Evolutionary conservation across 768 basidiomycete species (phyloP).

Genomic region (Calocybe cyanea): DNA sequence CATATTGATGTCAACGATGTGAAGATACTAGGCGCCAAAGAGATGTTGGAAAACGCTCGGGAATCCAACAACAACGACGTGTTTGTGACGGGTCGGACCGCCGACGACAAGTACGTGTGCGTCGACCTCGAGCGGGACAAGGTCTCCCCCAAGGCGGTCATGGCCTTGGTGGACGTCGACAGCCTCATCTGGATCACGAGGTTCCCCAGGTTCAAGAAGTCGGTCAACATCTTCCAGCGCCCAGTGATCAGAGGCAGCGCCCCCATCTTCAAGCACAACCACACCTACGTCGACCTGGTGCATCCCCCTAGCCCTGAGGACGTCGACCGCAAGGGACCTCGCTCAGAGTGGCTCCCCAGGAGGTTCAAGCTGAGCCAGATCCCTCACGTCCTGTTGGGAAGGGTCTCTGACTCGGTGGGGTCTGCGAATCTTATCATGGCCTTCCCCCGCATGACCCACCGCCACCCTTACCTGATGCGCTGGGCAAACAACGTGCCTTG

Average conservation of each 20-base stretch:
- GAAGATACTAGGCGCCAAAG: slow-evolving; percentile 12
- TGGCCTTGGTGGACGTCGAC: slow-evolving; percentile 7
- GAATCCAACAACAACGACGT: background rate
- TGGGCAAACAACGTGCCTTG: slow-evolving; percentile 13
- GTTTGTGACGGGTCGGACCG: slow-evolving; percentile 11
- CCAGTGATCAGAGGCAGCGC: too few species aligned
- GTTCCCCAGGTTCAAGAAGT: too few species aligned
- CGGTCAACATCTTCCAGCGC: too few species aligned
- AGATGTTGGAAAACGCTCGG: slow-evolving; percentile 7
- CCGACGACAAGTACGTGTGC: slow-evolving; percentile 2
- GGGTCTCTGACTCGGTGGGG: slow-evolving; percentile 5
- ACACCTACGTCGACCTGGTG: slow-evolving; percentile 13
- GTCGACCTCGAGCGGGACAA: slow-evolving; percentile 7
- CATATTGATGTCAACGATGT: too few species aligned
- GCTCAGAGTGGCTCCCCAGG: too few species aligned
- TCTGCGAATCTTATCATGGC: slow-evolving; percentile 14
- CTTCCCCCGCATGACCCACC: slow-evolving; percentile 18
- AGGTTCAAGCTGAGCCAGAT: slow-evolving; percentile 8
- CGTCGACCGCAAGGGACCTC: slow-evolving; percentile 1
- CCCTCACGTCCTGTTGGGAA: slow-evolving; percentile 16
- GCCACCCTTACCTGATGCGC: slow-evolving; percentile 3
- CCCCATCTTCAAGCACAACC: slow-evolving; percentile 15
- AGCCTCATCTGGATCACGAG: too few species aligned
- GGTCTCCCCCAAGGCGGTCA: too few species aligned
- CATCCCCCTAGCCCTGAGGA: slow-evolving; percentile 11